Evolutionary conservation across 2,329 filamentous ascomycete genomes (phyloP).

Genomic region (Fusarium pseudoanthophilum): DNA sequence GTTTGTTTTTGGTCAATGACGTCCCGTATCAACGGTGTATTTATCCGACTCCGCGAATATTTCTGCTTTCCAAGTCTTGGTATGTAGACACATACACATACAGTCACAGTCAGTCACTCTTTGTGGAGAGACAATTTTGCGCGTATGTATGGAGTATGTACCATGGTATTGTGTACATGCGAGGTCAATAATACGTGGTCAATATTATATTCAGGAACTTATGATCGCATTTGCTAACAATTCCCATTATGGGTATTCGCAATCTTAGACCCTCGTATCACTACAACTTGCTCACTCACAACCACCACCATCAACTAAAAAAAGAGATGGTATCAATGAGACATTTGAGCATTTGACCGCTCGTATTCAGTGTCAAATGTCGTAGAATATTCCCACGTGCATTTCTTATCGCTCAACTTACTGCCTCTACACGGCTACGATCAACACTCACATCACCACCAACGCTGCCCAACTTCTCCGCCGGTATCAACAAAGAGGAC

Average conservation of each 20-base stretch:
- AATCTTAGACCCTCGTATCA: slow-evolving; percentile 17
- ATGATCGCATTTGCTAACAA: slow-evolving; percentile 13
- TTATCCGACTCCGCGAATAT: slow-evolving; percentile 27
- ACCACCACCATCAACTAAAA: background rate
- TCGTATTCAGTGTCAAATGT: slow-evolving; percentile 2
- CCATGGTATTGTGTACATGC: background rate
- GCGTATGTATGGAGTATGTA: background rate
- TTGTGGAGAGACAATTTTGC: slow-evolving; percentile 16
- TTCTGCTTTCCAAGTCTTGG: background rate
- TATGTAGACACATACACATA: no score
- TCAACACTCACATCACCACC: slow-evolving; percentile 22
- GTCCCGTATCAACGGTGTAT: slow-evolving; percentile 15
- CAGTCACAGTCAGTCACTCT: background rate
- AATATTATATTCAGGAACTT: slow-evolving; percentile 2
- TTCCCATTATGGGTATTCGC: slow-evolving; percentile 7
- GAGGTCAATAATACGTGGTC: background rate
- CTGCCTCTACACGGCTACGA: slow-evolving; percentile 13
- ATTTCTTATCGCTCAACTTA: slow-evolving; percentile 6
- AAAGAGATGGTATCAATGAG: background rate
- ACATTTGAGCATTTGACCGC: background rate
- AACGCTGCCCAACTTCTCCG: slow-evolving; percentile 15
- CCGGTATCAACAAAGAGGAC: slow-evolving; percentile 6
- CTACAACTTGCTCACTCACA: background rate
- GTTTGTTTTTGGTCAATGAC: slow-evolving; percentile 23
- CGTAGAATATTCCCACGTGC: slow-evolving; percentile 25